Evolutionary conservation across 2,329 filamentous ascomycete genomes (phyloP), one percentile per base, ranked within the genome.

Genomic region (Biscogniauxia sp.): DNA sequence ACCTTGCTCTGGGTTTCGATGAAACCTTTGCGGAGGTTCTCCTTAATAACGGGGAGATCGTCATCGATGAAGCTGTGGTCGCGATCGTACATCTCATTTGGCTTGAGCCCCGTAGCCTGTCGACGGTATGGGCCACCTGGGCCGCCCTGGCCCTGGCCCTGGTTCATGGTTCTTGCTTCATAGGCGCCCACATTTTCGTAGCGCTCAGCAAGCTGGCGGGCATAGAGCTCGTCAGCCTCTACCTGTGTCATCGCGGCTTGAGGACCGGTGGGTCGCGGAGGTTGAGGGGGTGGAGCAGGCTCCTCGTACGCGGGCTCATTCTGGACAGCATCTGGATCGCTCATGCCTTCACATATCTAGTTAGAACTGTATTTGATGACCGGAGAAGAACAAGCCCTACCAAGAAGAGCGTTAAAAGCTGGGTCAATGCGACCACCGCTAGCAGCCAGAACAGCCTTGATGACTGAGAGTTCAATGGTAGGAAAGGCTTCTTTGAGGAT

Each of bases 401-500:
- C 91, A 52, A 99, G 83, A 51, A 99, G 83, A 41, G 95, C 95
- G 78, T 97, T 95, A 79, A 99, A 99, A 15, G 95, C 94, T 32
- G 92, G 91, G 76, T 99, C 95, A 54, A 98, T 88, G 70, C 89
- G 87, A 61, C 93, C 94, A 61, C 88, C 84, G 74, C 95, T 98
- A 15, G 95, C 95, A 23, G 85, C 83, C 65, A 99, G 79, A 0
- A 99, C 90, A 28, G 95, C 95, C 76, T 89, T 96, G 75, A 99
- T 85, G 53, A 99, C 90, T 52, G 86, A 76, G 7, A 79, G 74
- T 57, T 99, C 95, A 62, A 97, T 91, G 58, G 80, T 84, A 0
- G 95, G 95, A 70, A 99, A 99, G 0, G 95, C 95, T 76, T 99
- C 95, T 75, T 92, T 94, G 59, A 99, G 82, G 3, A 93, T 97